Base-by-base conservation (phyloP, 352 stramenopile genomes). In the Globisporangium lucens region DNA sequence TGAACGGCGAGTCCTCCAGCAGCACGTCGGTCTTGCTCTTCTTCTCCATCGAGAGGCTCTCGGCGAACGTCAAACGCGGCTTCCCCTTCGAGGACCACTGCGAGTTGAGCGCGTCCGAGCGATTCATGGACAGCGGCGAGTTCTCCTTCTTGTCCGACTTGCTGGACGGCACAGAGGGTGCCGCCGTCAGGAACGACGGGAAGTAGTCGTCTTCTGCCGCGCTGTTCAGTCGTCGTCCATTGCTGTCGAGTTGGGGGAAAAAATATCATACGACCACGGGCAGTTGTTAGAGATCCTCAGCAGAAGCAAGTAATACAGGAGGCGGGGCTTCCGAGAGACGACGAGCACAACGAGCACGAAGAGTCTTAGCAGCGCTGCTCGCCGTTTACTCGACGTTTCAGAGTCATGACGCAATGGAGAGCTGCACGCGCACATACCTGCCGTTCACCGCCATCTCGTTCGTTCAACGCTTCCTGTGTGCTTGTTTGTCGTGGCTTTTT, bases 141-240 rank as follows among this genome's bases (percentile, higher is more conserved):
- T 74, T 90, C 56, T 90, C 78, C 63, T 89, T 84, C 53, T 82
- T 83, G 56, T 82, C 75, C 3, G 58, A 43, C 4, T 80, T 61
- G 78, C 85, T 75, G 38, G 60, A 57, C 5, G 80, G 78, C 20
- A 79, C 78, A 24, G 75, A 82, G 43, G 84, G 79, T 12, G 75
- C 27, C 5, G 82, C 80, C 3, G 85, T 93, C 8, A 93, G 74
- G 59, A 91, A 80, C 20, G 82, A 83, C 41, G 85, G 85, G 57
- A 93, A 93, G 72, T 88, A 93, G 55, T 93, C 85, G 33, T 93
- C 83, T 22, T 93, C 85, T 66, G 74, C 72, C 1, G 68, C 70
- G 55, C 72, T 68, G 43, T 65, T 69, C 13, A 81, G 56, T 33
- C 65, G 65, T 20, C 57, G 51, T 29, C 57, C 63, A 47, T 68